Evolutionary conservation across 257 asterid genomes (phyloP).

Genomic region (Gentiana macrophylla): DNA sequence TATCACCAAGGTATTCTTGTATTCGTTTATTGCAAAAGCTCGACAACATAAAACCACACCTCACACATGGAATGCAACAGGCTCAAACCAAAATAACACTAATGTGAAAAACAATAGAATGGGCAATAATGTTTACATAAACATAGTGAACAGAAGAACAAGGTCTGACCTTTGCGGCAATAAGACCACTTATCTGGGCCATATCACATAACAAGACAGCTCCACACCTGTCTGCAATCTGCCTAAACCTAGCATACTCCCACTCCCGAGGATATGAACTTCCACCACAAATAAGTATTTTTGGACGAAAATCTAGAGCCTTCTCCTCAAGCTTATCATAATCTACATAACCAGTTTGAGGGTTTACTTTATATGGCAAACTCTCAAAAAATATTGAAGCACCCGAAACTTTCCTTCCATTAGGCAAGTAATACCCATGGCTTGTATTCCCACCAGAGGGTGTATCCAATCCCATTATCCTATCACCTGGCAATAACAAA

Average conservation of each 20-base stretch:
- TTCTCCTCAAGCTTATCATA: constrained; percentile 80
- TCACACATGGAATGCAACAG: no score
- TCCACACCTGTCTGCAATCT: constrained; percentile 81
- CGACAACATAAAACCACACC: no score
- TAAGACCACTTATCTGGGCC: constrained; percentile 89
- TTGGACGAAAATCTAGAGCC: constrained; percentile 85
- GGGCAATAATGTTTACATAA: no score
- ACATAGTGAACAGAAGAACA: background rate
- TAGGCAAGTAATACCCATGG: constrained; percentile 91
- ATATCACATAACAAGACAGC: constrained; percentile 79
- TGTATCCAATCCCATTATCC: constrained; percentile 90
- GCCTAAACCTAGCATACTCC: constrained; percentile 73
- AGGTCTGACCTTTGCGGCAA: constrained; percentile 70
- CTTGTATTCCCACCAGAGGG: constrained; percentile 96
- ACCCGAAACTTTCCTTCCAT: constrained; percentile 92
- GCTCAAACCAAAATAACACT: no score
- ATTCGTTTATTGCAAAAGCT: no score
- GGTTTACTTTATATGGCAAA: constrained; percentile 68
- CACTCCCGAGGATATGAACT: constrained; percentile 87
- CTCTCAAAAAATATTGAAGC: constrained; percentile 83
- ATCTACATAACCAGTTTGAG: constrained; percentile 70
- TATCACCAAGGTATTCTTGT: no score
- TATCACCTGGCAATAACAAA: constrained; percentile 74
- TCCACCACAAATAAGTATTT: constrained; percentile 87
- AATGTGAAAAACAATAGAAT: no score